Base-by-base conservation (phyloP, 192 early-diverging fungal genomes). In the Coemansia sp. region DNA sequence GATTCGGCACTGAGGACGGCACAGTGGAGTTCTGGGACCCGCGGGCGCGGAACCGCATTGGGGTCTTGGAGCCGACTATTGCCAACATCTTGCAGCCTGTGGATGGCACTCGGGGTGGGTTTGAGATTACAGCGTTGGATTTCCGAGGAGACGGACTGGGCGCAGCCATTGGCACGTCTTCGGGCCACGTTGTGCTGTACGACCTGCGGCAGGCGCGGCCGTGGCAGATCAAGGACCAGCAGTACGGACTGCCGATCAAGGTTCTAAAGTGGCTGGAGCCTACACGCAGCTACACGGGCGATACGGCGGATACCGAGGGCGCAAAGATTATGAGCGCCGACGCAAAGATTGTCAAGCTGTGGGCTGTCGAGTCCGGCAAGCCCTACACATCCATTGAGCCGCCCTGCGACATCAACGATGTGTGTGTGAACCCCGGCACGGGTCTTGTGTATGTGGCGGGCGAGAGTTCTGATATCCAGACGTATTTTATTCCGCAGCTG, bases 11-110 rank as follows among this genome's bases (percentile, higher is more conserved):
- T 6, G 86, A 90, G 61, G 84, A 93, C 71, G 95, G 94, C 22
- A 70, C 82, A 0, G 83, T 95, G 17, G 95, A 97, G 82, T 95
- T 99, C 63, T 99, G 95, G 95, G 92, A 99, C 77, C 91, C 95
- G 21, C 83, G 93, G 53, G 83, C 87, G 11, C 59, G 87, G 5
- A 88, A 85, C 7, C 70, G 87, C 7, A 85, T 98, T 39, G 94
- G 95, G 6, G 58, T 91, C 11, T 60, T 91, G 53, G 73, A 82
- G 35, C 82, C 86, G 8, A 75, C 74, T 10, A 62, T 90, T 1
- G 24, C 80, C 22, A 66, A 68, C 5, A 59, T 72, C 22, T 27
- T 48, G 50, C 67, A 48, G 55, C 59, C 56, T 19, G 56, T 53
- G 57, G 66, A 27, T 21, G 63, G 60, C 22, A 65, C 67, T 29